A percentile compares a stretch with the other conserved stretches of the same genome.
These are phyloP conservation scores for Coelastrella sp. DNA, from an alignment of 139 green algal species.

Conservation along the genomic window DNA sequence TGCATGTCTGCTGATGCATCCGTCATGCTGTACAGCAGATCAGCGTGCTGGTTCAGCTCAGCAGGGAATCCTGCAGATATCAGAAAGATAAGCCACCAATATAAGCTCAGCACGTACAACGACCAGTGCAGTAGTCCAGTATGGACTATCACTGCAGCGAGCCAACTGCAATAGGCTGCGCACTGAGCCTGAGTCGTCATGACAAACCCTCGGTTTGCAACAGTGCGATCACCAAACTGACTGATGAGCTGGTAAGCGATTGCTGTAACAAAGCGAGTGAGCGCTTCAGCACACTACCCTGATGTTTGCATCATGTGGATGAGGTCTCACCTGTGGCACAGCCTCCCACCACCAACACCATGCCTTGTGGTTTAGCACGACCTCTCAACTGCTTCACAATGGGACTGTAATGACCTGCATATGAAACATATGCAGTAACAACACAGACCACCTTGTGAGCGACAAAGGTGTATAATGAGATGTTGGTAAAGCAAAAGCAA, in stretches of 20 bases:
- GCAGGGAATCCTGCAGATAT: slow-evolving; percentile 51
- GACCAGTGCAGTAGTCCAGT: not conserved
- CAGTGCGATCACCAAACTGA: too few relatives aligned
- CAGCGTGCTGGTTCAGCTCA: slow-evolving; percentile 67
- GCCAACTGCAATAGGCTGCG: too few relatives aligned
- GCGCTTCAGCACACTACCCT: too few relatives aligned
- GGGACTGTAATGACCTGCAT: slow-evolving; percentile 72
- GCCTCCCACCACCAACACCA: slow-evolving; percentile 91
- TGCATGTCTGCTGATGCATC: slow-evolving; percentile 74
- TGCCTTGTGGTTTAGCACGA: slow-evolving; percentile 80
- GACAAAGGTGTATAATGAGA: too few relatives aligned
- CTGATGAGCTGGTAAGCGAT: not conserved
- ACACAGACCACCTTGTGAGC: too few relatives aligned
- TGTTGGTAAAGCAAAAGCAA: too few relatives aligned
- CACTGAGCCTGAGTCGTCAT: too few relatives aligned
- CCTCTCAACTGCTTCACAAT: slow-evolving; percentile 88
- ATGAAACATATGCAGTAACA: not conserved
- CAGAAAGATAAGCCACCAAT: not conserved
- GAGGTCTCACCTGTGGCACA: slow-evolving; percentile 71
- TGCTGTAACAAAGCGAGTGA: too few relatives aligned
- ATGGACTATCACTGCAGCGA: too few relatives aligned
- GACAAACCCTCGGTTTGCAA: too few relatives aligned
- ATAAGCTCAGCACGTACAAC: not conserved
- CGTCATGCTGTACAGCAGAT: slow-evolving; percentile 74
- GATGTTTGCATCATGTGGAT: too few relatives aligned